These are phyloP conservation scores for Imleria badia DNA, from an alignment of 768 basidiomycete genomes.

Conservation along the genomic window DNA sequence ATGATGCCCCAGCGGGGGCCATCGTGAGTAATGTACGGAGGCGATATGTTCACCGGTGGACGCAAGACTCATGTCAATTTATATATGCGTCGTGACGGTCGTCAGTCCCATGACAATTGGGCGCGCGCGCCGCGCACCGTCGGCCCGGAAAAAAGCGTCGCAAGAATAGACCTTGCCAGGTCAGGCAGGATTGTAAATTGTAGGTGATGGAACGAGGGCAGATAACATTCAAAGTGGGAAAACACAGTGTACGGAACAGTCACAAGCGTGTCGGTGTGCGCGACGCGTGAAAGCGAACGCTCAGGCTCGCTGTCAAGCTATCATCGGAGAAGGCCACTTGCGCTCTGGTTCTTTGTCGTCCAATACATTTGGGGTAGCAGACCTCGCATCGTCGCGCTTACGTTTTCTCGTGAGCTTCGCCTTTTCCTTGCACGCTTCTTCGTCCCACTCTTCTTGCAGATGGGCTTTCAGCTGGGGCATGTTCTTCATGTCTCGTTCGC, in stretches of 20 bases:
- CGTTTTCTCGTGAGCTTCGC: slow-evolving; percentile 41
- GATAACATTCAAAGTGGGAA: slow-evolving; percentile 6
- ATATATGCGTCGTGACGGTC: not conserved
- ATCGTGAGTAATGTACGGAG: not conserved
- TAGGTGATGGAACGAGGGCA: not conserved
- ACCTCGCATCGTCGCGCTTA: slow-evolving; percentile 26
- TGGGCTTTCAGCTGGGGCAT: slow-evolving; percentile 77
- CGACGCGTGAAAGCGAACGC: not conserved
- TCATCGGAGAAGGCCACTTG: slow-evolving; percentile 11
- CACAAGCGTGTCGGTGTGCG: not conserved
- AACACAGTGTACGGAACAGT: not conserved
- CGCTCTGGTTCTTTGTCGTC: slow-evolving; percentile 9
- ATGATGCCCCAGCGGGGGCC: not conserved
- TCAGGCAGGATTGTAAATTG: not conserved
- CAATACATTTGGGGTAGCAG: not conserved
- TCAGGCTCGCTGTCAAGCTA: slow-evolving; percentile 2
- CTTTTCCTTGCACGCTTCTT: slow-evolving; percentile 42
- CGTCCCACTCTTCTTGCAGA: slow-evolving; percentile 71
- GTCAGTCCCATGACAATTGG: not conserved
- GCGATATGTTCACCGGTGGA: not conserved
- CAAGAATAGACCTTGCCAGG: not conserved
- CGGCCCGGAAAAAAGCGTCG: slow-evolving; percentile 28
- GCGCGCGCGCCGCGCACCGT: not conserved
- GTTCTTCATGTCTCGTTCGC: slow-evolving; percentile 59
- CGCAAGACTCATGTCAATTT: not conserved